phyloP scores from a whole-genome alignment of 23 red algal genomes.

The Cyanidioschyzon merolae region DNA sequence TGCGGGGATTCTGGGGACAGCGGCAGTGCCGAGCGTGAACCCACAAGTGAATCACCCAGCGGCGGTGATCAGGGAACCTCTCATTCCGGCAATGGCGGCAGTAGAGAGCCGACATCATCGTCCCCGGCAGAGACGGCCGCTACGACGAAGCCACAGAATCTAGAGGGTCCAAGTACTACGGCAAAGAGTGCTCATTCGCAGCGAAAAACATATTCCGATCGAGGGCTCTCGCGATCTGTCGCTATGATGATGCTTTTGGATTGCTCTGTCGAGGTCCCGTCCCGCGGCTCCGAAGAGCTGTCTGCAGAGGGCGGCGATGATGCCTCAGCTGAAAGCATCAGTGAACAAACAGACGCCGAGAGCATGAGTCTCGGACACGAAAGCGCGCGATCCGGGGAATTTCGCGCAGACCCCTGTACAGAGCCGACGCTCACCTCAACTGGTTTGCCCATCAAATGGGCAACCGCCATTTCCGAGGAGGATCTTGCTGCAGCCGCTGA shows the following conservation, averaged over 20 bases:
- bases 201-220: background rate
- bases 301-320: background rate
- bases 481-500: background rate
- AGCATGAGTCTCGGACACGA: background rate
- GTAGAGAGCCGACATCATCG: constrained; percentile 3
- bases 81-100: background rate
- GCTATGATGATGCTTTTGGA: constrained; percentile 9
- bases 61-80: background rate
- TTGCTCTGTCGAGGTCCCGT: background rate
- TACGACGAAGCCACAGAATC: background rate
- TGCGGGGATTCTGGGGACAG: background rate
- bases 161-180: background rate
- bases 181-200: background rate
- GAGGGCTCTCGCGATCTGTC: background rate
- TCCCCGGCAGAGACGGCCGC: background rate
- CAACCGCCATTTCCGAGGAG: background rate
- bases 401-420: background rate
- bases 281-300: background rate
- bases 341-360: background rate
- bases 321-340: background rate
- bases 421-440: background rate
- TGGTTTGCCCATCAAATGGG: background rate
- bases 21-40: constrained; percentile 6
- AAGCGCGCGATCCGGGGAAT: constrained; percentile 5
- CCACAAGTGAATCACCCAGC: constrained; percentile 6